Evolutionary conservation across 306 rosid genomes (phyloP).

Genomic region (Aeschynomene evenia): DNA sequence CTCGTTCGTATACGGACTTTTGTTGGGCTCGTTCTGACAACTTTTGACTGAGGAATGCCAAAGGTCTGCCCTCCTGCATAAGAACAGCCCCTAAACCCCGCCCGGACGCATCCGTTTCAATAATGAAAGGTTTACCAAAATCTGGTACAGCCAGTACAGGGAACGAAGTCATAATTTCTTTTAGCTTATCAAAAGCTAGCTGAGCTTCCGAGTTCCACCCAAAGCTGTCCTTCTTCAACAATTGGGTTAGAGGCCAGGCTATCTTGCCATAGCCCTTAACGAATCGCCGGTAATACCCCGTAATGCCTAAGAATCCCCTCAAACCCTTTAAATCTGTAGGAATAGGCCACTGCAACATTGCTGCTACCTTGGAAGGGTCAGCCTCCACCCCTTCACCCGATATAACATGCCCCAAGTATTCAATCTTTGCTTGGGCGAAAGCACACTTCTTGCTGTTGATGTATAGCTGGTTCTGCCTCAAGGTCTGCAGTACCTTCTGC

Average conservation of each 20-base stretch:
- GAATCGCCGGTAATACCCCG: neutral
- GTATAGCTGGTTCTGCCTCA: neutral
- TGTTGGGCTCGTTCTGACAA: accelerated
- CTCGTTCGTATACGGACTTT: neutral
- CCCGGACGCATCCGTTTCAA: neutral
- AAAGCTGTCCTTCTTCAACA: neutral
- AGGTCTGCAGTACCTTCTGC: neutral
- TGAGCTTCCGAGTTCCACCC: neutral
- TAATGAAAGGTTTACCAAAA: neutral
- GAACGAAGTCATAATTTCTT: too few species aligned
- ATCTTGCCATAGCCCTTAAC: neutral
- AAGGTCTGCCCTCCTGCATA: neutral
- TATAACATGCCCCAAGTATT: neutral
- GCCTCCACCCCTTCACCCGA: neutral
- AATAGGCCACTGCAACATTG: neutral
- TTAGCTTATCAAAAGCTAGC: neutral
- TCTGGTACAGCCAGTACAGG: neutral
- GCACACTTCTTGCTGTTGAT: neutral
- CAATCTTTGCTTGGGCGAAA: neutral
- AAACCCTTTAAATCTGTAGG: neutral
- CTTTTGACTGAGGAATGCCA: neutral
- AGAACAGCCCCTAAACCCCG: neutral
- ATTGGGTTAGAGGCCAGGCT: neutral
- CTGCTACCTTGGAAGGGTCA: accelerated
- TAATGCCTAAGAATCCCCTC: neutral